These are phyloP conservation scores for Auricularia sp. DNA, from an alignment of 768 basidiomycete genomes.

Conservation along the genomic window DNA sequence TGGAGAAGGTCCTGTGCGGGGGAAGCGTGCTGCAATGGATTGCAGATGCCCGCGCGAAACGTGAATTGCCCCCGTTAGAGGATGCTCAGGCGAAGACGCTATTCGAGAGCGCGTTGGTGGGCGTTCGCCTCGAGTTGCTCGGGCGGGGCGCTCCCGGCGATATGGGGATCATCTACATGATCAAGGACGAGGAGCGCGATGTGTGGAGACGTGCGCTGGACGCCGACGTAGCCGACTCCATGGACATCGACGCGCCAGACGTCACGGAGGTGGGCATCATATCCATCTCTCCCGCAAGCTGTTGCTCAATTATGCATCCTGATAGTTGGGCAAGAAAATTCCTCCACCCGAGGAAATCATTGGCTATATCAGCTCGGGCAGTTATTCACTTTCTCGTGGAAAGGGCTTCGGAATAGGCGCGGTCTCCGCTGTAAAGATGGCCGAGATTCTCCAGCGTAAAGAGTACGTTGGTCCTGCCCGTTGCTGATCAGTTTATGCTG, in stretches of 20 bases:
- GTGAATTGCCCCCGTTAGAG: slow-evolving; percentile 30
- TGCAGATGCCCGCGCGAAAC: slow-evolving; percentile 49
- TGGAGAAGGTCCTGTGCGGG: slow-evolving; percentile 34
- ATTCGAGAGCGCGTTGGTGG: slow-evolving; percentile 53
- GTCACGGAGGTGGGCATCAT: slow-evolving; percentile 20
- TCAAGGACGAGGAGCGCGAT: slow-evolving; percentile 41
- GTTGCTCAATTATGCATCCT: not conserved
- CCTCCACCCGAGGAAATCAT: slow-evolving; percentile 43
- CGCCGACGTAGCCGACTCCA: slow-evolving; percentile 13
- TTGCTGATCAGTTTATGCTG: not conserved
- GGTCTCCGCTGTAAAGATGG: slow-evolving; percentile 44
- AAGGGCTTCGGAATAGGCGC: slow-evolving; percentile 70
- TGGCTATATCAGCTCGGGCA: slow-evolving; percentile 80
- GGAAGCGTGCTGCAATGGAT: slow-evolving; percentile 42
- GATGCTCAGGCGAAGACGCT: slow-evolving; percentile 33
- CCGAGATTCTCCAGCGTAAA: slow-evolving; percentile 28
- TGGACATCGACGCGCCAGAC: slow-evolving; percentile 12
- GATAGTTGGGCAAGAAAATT: slow-evolving; percentile 36
- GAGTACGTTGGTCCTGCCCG: not conserved
- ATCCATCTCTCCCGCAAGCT: not conserved
- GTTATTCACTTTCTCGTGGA: slow-evolving; percentile 70
- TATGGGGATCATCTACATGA: slow-evolving; percentile 62
- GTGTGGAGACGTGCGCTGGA: slow-evolving; percentile 33
- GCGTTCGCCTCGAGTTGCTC: slow-evolving; percentile 51
- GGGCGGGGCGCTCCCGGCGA: slow-evolving; percentile 67